phyloP scores from a whole-genome alignment of 257 asterid species.

The Solanum paucissectum region DNA sequence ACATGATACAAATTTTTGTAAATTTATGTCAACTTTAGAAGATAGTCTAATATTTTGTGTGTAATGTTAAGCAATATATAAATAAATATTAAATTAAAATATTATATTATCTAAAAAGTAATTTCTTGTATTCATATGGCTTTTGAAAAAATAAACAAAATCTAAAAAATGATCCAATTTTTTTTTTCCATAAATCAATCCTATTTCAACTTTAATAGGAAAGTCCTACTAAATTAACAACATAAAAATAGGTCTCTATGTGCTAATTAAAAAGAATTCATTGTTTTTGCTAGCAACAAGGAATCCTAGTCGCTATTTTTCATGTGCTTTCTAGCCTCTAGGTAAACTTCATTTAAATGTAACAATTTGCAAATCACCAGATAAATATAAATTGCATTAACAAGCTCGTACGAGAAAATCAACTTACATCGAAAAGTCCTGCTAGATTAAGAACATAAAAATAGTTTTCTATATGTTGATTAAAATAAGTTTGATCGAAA shows the following conservation, averaged over 20 bases:
- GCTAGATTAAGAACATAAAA: not conserved
- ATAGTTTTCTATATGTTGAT: not conserved
- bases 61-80: not conserved
- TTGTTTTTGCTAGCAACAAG: not conserved
- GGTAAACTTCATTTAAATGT: not conserved
- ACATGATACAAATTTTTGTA: fast-evolving
- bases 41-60: fast-evolving
- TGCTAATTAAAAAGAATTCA: not conserved
- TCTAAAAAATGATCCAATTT: not conserved
- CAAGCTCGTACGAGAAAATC: fast-evolving
- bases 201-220: not conserved
- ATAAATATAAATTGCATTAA: not conserved
- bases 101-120: not conserved
- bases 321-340: not conserved
- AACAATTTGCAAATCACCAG: fast-evolving
- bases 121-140: not conserved
- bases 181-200: not conserved
- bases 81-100: not conserved
- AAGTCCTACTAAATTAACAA: not conserved
- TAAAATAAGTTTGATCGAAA: not conserved
- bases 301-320: not conserved
- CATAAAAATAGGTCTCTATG: not conserved
- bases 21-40: not conserved
- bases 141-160: not conserved
- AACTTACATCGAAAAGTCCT: not conserved